A percentile compares a stretch with the other conserved stretches of the same genome.
Evolutionary conservation across 345 rosid species (phyloP).

Genomic region (Trapa incisa): DNA sequence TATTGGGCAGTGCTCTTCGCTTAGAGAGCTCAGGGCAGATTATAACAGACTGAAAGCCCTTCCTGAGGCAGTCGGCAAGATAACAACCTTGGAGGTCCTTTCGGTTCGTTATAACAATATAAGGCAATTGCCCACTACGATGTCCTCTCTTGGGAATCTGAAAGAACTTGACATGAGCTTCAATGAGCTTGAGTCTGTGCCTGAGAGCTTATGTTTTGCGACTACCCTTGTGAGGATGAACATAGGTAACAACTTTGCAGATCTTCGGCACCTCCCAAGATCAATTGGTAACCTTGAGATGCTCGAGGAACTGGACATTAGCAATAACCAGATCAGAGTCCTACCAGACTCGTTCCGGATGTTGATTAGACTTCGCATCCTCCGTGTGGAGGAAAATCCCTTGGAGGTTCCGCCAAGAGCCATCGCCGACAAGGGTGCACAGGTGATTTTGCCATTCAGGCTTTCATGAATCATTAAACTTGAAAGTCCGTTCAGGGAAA

Average conservation of each 20-base stretch:
- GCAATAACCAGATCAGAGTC: slow-evolving; percentile 86
- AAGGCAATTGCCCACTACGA: slow-evolving; percentile 80
- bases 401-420: slow-evolving; percentile 81
- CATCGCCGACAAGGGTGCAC: slow-evolving; percentile 72
- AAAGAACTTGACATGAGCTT: slow-evolving; percentile 89
- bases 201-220: slow-evolving; percentile 88
- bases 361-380: slow-evolving; percentile 53
- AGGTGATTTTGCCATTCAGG: slow-evolving; percentile 28
- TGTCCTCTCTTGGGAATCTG: slow-evolving; percentile 62
- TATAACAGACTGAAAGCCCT: slow-evolving; percentile 94
- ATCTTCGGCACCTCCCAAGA: slow-evolving; percentile 66
- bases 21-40: slow-evolving; percentile 69
- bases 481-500: neutral
- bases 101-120: slow-evolving; percentile 80
- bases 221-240: slow-evolving; percentile 78
- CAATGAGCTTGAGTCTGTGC: slow-evolving; percentile 92
- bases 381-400: slow-evolving; percentile 63
- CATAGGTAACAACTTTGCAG: slow-evolving; percentile 88
- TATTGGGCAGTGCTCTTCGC: slow-evolving; percentile 55
- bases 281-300: slow-evolving; percentile 86
- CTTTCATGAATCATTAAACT: too few relatives aligned
- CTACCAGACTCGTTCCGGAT: slow-evolving; percentile 82
- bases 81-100: slow-evolving; percentile 59
- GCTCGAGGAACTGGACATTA: slow-evolving; percentile 87
- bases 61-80: slow-evolving; percentile 94